Evolutionary conservation across 257 asterid species (phyloP).

Genomic region (Knoxia roxburghii): DNA sequence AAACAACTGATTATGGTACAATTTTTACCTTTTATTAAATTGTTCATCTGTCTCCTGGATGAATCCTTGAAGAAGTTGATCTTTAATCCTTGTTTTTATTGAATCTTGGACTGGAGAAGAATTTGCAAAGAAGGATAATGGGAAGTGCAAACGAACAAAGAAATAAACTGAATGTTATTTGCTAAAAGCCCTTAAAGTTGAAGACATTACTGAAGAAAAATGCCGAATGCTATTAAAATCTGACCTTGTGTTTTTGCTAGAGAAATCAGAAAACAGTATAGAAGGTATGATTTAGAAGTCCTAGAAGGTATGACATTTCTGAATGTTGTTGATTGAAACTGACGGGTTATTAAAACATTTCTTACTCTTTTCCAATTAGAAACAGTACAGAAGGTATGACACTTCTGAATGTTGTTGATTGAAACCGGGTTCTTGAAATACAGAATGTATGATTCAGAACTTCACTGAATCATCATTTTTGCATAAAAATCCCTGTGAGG

Average conservation of each 20-base stretch:
- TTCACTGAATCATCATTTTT: constrained; percentile 36
- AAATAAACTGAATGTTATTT: constrained; percentile 46
- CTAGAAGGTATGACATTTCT: constrained; percentile 34
- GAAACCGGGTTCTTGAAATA: constrained; percentile 27
- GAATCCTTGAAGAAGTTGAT: constrained; percentile 6
- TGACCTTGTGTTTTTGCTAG: constrained; percentile 13
- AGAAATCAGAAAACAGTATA: constrained; percentile 26
- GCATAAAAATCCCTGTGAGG: constrained; percentile 41
- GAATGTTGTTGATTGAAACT: background rate
- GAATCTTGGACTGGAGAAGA: constrained; percentile 27
- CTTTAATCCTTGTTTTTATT: constrained; percentile 19
- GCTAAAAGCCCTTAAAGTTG: constrained; percentile 29
- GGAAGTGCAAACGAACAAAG: constrained; percentile 42
- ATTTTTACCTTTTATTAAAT: background rate
- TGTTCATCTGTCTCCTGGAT: constrained; percentile 8
- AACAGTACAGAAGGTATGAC: constrained; percentile 50
- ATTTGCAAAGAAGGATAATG: constrained; percentile 32
- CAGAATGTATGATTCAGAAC: constrained; percentile 26
- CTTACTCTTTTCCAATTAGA: background rate
- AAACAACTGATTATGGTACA: constrained; percentile 41
- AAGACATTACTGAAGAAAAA: constrained; percentile 15
- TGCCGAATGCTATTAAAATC: constrained; percentile 21
- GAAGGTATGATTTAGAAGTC: constrained; percentile 34
- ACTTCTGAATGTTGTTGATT: background rate
- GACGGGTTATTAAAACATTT: background rate